These are phyloP conservation scores for Termitomyces heimii DNA, from an alignment of 768 basidiomycete genomes.

Conservation along the genomic window DNA sequence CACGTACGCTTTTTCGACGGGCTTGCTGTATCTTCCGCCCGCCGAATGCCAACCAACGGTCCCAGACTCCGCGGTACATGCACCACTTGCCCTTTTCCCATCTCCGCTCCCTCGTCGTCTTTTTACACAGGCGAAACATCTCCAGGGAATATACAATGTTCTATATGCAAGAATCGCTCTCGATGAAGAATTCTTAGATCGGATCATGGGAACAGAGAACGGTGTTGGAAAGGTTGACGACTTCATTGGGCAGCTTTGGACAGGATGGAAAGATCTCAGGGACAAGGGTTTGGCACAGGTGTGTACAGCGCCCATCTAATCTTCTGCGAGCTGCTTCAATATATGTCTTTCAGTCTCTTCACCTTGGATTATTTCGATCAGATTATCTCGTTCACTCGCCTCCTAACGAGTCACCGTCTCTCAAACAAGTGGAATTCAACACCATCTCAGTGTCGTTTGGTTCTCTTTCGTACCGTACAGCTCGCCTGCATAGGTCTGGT, in stretches of 20 bases:
- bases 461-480: conserved; percentile 57
- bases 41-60: conserved; percentile 37
- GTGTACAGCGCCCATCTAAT: neutral
- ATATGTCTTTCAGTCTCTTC: conserved; percentile 49
- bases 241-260: conserved; percentile 85
- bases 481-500: conserved; percentile 74
- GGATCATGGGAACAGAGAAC: conserved; percentile 71
- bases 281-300: conserved; percentile 53
- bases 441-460: conserved; percentile 94
- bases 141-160: conserved; percentile 79
- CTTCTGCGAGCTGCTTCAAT: neutral
- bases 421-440: conserved; percentile 99
- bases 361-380: conserved; percentile 89
- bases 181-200: conserved; percentile 76
- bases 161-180: conserved; percentile 82
- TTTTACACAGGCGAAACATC: conserved; percentile 55
- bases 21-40: conserved; percentile 75
- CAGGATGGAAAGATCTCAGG: conserved; percentile 72
- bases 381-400: conserved; percentile 85
- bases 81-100: conserved; percentile 85
- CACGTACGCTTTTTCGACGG: conserved; percentile 81
- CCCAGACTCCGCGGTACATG: conserved; percentile 79
- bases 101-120: conserved; percentile 74
- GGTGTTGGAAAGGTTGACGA: conserved; percentile 82
- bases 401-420: conserved; percentile 24